Conservation (phyloP, 371 early-diverging fungal genomes). For the Zopfochytrium polystomum region DNA sequence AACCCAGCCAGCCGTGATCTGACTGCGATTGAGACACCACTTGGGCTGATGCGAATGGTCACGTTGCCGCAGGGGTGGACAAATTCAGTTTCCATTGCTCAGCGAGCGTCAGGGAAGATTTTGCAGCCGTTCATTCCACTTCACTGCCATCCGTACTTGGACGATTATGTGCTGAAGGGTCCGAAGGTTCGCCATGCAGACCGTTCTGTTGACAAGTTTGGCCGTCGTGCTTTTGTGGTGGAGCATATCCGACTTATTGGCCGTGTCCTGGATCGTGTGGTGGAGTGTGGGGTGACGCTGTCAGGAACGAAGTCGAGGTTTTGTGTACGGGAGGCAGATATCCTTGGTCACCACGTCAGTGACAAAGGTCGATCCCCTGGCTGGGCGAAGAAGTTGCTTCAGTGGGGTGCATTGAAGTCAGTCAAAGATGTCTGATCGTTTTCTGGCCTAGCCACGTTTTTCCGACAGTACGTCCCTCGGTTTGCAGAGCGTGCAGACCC, state of each 20-base stretch:
- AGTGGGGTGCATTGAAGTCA: slow-evolving; percentile 2
- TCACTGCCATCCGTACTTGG: slow-evolving; percentile 18
- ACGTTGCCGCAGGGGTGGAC: slow-evolving; percentile 35
- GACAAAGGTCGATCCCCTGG: slow-evolving; percentile 7
- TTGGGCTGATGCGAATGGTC: slow-evolving; percentile 32
- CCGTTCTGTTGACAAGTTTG: neutral
- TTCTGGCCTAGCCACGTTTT: slow-evolving; percentile 12
- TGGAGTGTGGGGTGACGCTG: slow-evolving; percentile 9
- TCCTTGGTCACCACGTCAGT: slow-evolving; percentile 2
- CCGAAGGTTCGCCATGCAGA: slow-evolving; percentile 7
- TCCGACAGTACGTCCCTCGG: slow-evolving; percentile 8
- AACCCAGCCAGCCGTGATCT: slow-evolving; percentile 25
- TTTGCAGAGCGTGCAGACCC: slow-evolving; percentile 15
- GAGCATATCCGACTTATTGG: slow-evolving; percentile 12
- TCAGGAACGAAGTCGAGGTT: slow-evolving; percentile 8
- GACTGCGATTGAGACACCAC: slow-evolving; percentile 26
- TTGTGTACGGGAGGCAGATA: slow-evolving; percentile 11
- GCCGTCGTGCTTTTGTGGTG: slow-evolving; percentile 9
- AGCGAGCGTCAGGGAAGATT: slow-evolving; percentile 25
- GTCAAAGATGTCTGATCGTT: slow-evolving; percentile 12
- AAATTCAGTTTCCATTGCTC: slow-evolving; percentile 29
- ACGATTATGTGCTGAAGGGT: slow-evolving; percentile 30
- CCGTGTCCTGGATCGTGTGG: neutral
- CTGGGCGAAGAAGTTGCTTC: slow-evolving; percentile 3
- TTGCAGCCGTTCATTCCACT: slow-evolving; percentile 24